Conservation (phyloP, 176 grass and related monocot species). For the Bromus sterilis region DNA sequence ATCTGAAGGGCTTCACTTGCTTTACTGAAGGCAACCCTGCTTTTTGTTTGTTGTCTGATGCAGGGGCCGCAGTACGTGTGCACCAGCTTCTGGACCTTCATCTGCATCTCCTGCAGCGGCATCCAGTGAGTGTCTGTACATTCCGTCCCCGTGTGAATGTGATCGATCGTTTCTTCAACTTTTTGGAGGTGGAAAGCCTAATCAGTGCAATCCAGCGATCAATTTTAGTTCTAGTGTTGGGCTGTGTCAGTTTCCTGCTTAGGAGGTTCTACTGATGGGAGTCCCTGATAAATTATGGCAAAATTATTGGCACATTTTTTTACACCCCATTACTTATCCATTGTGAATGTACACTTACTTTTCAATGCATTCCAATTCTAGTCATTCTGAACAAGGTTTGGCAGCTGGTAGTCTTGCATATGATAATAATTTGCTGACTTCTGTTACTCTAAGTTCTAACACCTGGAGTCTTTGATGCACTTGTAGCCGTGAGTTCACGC, state of each 20-base stretch:
- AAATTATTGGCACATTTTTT: not conserved
- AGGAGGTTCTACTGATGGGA: not conserved
- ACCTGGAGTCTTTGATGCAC: not conserved
- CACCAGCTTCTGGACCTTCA: conserved; percentile 89
- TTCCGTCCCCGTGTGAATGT: not conserved
- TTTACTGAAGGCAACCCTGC: not conserved
- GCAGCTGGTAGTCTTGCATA: not conserved
- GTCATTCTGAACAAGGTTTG: not conserved
- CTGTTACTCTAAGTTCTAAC: conserved; percentile 17
- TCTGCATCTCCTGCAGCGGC: conserved; percentile 90
- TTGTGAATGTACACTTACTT: not conserved
- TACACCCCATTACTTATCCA: not conserved
- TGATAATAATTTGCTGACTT: not conserved
- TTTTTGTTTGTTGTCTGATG: too few species aligned
- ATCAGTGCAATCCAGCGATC: not conserved
- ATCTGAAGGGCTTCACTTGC: not conserved
- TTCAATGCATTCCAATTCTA: not conserved
- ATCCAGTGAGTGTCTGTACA: conserved; percentile 61
- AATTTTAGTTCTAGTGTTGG: not conserved
- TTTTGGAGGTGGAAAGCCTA: not conserved
- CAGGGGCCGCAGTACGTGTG: conserved; percentile 96
- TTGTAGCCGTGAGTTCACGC: conserved; percentile 85
- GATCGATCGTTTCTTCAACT: not conserved
- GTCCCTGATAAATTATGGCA: not conserved
- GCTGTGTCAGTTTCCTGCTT: not conserved